Base-by-base conservation (phyloP, 108 stramenopile genomes). In the Cylindrotheca closterium region DNA sequence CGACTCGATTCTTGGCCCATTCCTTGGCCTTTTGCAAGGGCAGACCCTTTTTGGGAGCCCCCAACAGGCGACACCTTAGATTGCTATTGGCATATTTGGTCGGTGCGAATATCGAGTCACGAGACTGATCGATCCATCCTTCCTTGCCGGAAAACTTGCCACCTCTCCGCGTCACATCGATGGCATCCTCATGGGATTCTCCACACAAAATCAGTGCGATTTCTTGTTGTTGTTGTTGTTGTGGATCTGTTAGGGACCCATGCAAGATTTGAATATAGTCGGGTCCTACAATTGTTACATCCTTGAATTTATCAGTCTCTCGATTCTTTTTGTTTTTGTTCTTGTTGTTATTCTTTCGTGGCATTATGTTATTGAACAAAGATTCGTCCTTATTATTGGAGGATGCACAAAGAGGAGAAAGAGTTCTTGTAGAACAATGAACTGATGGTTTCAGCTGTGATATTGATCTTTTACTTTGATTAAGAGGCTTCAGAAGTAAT, bases 11-110 rank as follows among this genome's bases (percentile, higher is more conserved):
- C 27, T 53, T 62, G 24, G 79, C 77, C 34, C 76, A 61, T 47
- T 53, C 48, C 26, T 80, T 51, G 12, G 84, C 84, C 46, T 61
- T 68, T 53, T 50, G 33, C 3, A 88, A 46, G 75, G 82, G 37
- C 15, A 42, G 15, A 7, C 7, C 15, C 37, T 42, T 42, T 42
- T 42, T 42, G 7, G 37, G 7, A 10, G 37, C 15, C 7, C 10
- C 15, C 10, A 15, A 7, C 7, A 42, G 15, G 7, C 19, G 30
- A 15, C 37, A 42, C 7, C 37, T 42, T 10, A 10, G 7, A 15
- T 42, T 42, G 37, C 15, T 42, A 15, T 42, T 42, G 37, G 7
- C 15, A 7, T 15, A 42, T 10, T 15, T 42, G 7, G 37, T 42
- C 7, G 37, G 7, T 10, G 37, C 15, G 15, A 15, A 10, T 10